A percentile compares a stretch with the other conserved stretches of the same genome.
These are phyloP conservation scores for Leccinum uliginosum DNA, from an alignment of 768 basidiomycete genomes.

Conservation along the genomic window DNA sequence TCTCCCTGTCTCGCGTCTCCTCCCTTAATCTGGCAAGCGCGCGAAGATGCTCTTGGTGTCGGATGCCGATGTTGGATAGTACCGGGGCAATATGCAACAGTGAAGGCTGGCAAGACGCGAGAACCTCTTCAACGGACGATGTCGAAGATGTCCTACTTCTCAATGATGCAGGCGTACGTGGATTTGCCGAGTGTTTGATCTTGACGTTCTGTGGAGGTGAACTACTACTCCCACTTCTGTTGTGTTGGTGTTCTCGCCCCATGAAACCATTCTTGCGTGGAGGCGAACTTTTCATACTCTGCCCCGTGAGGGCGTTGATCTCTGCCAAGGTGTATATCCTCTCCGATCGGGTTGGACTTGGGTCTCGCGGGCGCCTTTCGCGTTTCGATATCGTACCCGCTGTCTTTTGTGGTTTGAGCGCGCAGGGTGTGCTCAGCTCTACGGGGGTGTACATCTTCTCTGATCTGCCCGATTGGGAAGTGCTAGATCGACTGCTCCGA, in stretches of 20 bases:
- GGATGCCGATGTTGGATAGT: constrained; percentile 55
- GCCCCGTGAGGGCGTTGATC: constrained; percentile 29
- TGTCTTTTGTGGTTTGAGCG: constrained; percentile 18
- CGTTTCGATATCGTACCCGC: constrained; percentile 10
- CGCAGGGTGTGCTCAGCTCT: constrained; percentile 15
- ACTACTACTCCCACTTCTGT: constrained; percentile 15
- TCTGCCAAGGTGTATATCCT: constrained; percentile 33
- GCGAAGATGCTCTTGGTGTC: constrained; percentile 54
- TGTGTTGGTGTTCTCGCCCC: constrained; percentile 10
- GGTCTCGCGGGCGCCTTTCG: constrained; percentile 17
- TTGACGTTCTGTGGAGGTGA: constrained; percentile 20
- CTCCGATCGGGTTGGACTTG: constrained; percentile 30
- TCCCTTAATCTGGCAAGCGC: constrained; percentile 60
- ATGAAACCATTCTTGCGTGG: constrained; percentile 13
- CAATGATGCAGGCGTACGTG: constrained; percentile 8
- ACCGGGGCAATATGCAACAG: constrained; percentile 58
- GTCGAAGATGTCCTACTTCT: constrained; percentile 34
- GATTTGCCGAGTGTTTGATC: constrained; percentile 6
- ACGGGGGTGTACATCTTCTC: constrained; percentile 21
- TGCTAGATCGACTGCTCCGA: constrained; percentile 17
- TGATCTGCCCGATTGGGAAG: constrained; percentile 22
- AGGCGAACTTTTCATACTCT: constrained; percentile 23
- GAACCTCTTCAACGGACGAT: constrained; percentile 46
- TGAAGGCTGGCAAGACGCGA: constrained; percentile 62
- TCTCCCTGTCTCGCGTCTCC: constrained; percentile 62